Percentiles rank a stretch among this genome's conserved stretches.
Conservation (phyloP, 23 red algal genomes). For the Gracilariopsis chorda region DNA sequence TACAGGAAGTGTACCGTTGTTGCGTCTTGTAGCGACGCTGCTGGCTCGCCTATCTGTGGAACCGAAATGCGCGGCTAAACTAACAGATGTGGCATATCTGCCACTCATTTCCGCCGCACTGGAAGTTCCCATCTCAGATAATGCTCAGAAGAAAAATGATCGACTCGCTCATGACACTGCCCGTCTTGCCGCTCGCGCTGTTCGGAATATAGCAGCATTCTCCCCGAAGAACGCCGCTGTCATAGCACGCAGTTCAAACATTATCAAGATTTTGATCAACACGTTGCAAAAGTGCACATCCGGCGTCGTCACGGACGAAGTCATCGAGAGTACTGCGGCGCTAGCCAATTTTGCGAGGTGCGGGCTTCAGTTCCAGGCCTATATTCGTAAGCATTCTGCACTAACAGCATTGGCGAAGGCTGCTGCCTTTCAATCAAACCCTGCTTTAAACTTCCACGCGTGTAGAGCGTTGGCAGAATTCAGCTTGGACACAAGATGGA, state of each 20-base stretch:
- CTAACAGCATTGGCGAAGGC: background rate
- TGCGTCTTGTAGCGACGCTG: background rate
- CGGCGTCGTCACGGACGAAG: background rate
- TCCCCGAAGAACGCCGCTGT: background rate
- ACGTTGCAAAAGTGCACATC: background rate
- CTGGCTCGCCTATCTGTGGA: slow-evolving; percentile 7
- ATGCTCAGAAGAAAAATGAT: no score
- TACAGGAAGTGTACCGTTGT: no score
- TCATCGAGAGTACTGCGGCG: slow-evolving; percentile 7
- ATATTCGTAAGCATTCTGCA: slow-evolving; percentile 27
- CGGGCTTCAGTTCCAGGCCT: slow-evolving; percentile 42
- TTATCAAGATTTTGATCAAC: background rate
- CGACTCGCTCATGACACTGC: background rate
- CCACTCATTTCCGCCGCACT: background rate
- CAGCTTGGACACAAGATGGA: slow-evolving; percentile 35
- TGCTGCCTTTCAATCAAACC: background rate
- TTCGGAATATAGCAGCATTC: slow-evolving; percentile 19
- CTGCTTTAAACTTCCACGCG: slow-evolving; percentile 26
- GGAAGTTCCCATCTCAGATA: no score
- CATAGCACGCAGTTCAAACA: background rate
- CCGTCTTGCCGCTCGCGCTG: slow-evolving; percentile 17
- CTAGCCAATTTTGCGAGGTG: slow-evolving; percentile 23
- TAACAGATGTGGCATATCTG: background rate
- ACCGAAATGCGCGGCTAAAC: background rate
- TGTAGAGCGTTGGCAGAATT: slow-evolving; percentile 39